Percentiles rank a stretch among this genome's conserved stretches.
phyloP scores from a whole-genome alignment of 1,139 yeast genomes.

The Nakaseomyces bracarensis region DNA sequence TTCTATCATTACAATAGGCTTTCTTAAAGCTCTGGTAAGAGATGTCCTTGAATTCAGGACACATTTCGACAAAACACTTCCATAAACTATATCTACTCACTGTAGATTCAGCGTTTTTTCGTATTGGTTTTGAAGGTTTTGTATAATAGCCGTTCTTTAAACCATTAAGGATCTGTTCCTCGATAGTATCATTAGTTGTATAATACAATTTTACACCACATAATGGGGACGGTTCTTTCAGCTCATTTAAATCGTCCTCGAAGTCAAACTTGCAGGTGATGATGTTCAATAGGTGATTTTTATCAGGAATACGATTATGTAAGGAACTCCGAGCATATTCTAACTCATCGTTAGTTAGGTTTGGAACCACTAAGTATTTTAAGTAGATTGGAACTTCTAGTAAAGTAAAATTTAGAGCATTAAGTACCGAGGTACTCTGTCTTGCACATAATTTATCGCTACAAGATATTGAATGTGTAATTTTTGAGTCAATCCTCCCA shows the following conservation, averaged over 20 bases:
- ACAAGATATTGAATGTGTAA: slow-evolving; percentile 74
- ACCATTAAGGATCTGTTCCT: slow-evolving; percentile 44
- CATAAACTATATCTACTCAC: slow-evolving; percentile 20
- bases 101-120: slow-evolving; percentile 37
- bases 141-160: slow-evolving; percentile 44
- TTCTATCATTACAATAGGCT: slow-evolving; percentile 16
- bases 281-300: slow-evolving; percentile 11
- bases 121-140: slow-evolving; percentile 38
- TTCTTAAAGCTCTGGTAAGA: slow-evolving; percentile 26
- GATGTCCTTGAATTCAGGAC: slow-evolving; percentile 5
- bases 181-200: slow-evolving; percentile 1
- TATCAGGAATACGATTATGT: slow-evolving; percentile 29
- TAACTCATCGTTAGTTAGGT: slow-evolving; percentile 22
- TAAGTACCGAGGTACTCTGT: slow-evolving; percentile 56
- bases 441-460: slow-evolving; percentile 68
- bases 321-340: slow-evolving; percentile 46
- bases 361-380: slow-evolving; percentile 47
- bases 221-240: slow-evolving; percentile 25
- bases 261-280: slow-evolving; percentile 12
- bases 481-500: slow-evolving; percentile 68
- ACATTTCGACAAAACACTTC: slow-evolving; percentile 15
- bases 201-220: slow-evolving; percentile 16
- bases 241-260: slow-evolving; percentile 21
- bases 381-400: slow-evolving; percentile 41
- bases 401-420: slow-evolving; percentile 40